Evolutionary conservation across 768 basidiomycete species (phyloP).

Genomic region (Auricularia heimuer): DNA sequence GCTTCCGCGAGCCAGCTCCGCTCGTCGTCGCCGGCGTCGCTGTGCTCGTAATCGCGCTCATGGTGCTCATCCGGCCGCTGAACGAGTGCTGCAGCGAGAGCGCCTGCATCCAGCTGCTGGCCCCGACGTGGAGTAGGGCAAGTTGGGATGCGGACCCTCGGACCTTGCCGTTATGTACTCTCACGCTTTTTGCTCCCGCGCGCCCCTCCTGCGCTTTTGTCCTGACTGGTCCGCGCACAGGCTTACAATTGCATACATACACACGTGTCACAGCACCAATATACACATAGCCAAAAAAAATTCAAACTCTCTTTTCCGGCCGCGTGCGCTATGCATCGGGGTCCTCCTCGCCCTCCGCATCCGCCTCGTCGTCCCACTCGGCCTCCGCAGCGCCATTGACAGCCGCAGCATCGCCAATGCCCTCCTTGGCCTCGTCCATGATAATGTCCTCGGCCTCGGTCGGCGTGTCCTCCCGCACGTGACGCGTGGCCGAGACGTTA

Average conservation of each 20-base stretch:
- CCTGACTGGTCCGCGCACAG: too few relatives aligned
- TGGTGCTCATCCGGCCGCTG: neutral
- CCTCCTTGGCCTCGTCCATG: slow-evolving; percentile 2
- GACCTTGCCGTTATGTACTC: neutral
- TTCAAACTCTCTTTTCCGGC: neutral
- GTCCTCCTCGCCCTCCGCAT: slow-evolving; percentile 19
- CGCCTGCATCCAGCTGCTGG: neutral
- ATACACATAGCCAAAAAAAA: neutral
- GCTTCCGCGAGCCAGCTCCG: slow-evolving; percentile 57
- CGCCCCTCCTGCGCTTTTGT: neutral
- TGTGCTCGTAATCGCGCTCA: slow-evolving; percentile 4
- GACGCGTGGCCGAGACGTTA: slow-evolving; percentile 1
- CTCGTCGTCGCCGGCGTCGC: slow-evolving; percentile 46
- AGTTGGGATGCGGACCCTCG: neutral
- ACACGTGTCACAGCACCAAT: neutral
- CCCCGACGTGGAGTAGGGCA: neutral
- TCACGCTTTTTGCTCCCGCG: neutral
- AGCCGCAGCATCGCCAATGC: slow-evolving; percentile 1
- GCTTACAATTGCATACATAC: neutral
- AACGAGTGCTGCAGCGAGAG: neutral
- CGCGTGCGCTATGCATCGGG: neutral
- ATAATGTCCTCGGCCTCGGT: slow-evolving; percentile 1
- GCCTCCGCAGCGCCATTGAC: slow-evolving; percentile 7
- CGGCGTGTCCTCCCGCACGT: neutral
- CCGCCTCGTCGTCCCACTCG: slow-evolving; percentile 14